A percentile compares a stretch with the other conserved stretches of the same genome.
phyloP scores from a whole-genome alignment of 2,329 filamentous ascomycete genomes.

The Anisogramma anomala region DNA sequence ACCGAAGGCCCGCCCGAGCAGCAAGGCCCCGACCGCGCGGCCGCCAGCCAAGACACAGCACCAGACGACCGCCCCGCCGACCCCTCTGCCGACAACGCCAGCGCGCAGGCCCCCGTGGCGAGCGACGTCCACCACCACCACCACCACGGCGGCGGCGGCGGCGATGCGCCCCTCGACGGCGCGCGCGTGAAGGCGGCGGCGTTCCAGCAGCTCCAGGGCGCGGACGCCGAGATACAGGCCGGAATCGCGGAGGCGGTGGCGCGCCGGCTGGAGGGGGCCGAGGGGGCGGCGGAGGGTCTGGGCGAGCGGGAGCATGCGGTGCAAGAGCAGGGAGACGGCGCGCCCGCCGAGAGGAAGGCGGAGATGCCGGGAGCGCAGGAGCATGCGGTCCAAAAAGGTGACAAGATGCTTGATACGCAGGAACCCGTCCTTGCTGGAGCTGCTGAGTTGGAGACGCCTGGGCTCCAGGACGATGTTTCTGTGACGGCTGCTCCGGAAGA shows the following conservation, averaged over 20 bases:
- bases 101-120: neutral
- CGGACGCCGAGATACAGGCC: slow-evolving; percentile 16
- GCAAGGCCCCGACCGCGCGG: neutral
- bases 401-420: no score
- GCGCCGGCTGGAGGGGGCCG: slow-evolving; percentile 9
- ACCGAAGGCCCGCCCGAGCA: neutral
- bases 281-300: neutral
- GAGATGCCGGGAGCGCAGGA: no score
- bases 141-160: neutral
- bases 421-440: no score
- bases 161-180: neutral
- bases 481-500: no score
- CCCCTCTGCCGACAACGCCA: no score
- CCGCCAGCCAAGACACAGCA: no score
- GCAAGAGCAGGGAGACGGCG: slow-evolving; percentile 16
- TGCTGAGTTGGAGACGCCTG: no score
- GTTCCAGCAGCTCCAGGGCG: slow-evolving; percentile 7
- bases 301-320: no score
- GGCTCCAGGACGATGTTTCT: no score
- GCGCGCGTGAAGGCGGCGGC: slow-evolving; percentile 9
- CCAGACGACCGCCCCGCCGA: no score
- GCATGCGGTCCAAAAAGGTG: no score
- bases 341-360: slow-evolving; percentile 7
- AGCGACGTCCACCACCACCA: slow-evolving; percentile 3
- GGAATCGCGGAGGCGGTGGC: slow-evolving; percentile 18